These are phyloP conservation scores for Closterium sp. DNA, from an alignment of 139 green algal species.

Conservation along the genomic window DNA sequence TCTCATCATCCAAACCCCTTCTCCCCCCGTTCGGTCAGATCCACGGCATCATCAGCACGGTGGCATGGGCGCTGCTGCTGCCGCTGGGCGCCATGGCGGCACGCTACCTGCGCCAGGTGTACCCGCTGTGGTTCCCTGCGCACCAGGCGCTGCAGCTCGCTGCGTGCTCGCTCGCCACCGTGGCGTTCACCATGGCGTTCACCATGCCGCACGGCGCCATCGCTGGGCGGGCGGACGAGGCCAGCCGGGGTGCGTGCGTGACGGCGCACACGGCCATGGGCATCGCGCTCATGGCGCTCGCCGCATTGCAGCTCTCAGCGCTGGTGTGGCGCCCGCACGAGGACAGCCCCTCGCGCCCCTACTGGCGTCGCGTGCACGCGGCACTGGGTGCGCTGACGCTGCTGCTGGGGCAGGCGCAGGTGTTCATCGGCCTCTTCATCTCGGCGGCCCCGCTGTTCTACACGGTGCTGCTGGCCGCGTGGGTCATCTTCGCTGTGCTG, in stretches of 20 bases:
- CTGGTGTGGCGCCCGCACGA: constrained; percentile 19
- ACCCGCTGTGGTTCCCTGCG: constrained; percentile 19
- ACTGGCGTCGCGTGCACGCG: not conserved
- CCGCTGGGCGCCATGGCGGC: constrained; percentile 6
- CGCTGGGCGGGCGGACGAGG: not conserved
- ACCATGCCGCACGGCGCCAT: constrained; percentile 11
- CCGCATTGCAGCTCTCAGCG: constrained; percentile 9
- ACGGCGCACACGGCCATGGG: not conserved
- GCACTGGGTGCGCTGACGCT: not conserved
- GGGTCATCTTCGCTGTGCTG: not conserved
- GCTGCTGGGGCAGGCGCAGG: not conserved
- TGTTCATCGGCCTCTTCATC: constrained; percentile 9
- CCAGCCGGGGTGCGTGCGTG: not conserved
- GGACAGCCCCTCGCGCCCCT: not conserved
- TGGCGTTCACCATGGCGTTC: constrained; percentile 10
- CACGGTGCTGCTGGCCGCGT: not conserved
- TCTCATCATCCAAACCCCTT: too few species aligned
- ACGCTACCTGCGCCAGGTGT: constrained; percentile 1
- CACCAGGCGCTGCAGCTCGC: constrained; percentile 16
- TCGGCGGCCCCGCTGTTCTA: not conserved
- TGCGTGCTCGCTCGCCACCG: not conserved
- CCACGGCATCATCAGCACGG: constrained; percentile 9
- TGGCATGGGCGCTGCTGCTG: constrained; percentile 14
- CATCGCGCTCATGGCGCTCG: not conserved
- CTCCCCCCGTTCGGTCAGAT: not conserved